Percentiles rank a stretch among this genome's conserved stretches.
Conservation (phyloP, 148 eudicot genomes). For the Linanthus parryae region DNA sequence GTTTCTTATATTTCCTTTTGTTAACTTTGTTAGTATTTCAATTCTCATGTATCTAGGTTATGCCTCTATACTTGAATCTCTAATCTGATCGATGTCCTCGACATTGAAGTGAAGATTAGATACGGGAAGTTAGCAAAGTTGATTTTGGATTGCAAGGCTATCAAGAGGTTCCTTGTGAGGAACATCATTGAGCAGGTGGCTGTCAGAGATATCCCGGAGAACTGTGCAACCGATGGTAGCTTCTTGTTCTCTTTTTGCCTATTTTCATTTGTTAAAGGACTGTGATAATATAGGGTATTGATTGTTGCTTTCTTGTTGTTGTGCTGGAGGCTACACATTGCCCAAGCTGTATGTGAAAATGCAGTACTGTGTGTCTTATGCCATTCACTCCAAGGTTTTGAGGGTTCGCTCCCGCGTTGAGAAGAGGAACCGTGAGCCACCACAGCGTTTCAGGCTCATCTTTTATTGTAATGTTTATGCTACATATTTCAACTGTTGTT, state of each 20-base stretch:
- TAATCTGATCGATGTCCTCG: no score
- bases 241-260: no score
- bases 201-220: slow-evolving; percentile 35
- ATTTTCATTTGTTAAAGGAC: no score
- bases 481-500: no score
- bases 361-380: slow-evolving; percentile 69
- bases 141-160: slow-evolving; percentile 22
- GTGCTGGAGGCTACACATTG: slow-evolving; percentile 37
- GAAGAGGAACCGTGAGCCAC: slow-evolving; percentile 71
- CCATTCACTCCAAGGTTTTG: slow-evolving; percentile 69
- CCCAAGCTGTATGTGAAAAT: slow-evolving; percentile 70
- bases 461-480: no score
- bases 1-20: no score
- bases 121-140: no score
- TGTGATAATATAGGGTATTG: no score
- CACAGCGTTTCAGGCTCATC: slow-evolving; percentile 41
- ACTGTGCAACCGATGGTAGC: slow-evolving; percentile 30
- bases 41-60: no score
- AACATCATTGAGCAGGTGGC: slow-evolving; percentile 41
- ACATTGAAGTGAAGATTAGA: background rate
- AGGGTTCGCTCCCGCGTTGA: slow-evolving; percentile 52
- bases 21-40: no score
- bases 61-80: no score
- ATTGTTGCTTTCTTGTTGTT: background rate
- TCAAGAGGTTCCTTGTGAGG: slow-evolving; percentile 38